phyloP scores from a whole-genome alignment of 2,329 filamentous ascomycete species.

The Fusarium concolor region DNA sequence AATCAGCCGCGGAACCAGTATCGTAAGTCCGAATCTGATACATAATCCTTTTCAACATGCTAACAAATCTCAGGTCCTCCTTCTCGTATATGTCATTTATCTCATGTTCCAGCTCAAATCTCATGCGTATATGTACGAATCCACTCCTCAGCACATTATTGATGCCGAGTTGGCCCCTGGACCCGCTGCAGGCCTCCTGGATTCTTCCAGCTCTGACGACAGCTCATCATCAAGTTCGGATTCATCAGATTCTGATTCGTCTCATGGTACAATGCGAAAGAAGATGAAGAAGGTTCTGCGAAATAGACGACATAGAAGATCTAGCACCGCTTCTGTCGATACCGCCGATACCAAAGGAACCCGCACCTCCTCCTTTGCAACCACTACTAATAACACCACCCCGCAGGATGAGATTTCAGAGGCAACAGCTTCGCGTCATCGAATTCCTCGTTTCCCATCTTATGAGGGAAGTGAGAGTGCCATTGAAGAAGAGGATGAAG shows the following conservation, averaged over 20 bases:
- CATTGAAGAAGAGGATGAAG: constrained; percentile 59
- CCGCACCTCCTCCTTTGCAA: constrained; percentile 58
- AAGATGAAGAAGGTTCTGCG: constrained; percentile 81
- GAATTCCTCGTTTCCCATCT: constrained; percentile 53
- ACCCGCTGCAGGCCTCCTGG: constrained; percentile 83
- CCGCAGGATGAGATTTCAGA: constrained; percentile 56
- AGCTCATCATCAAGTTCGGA: constrained; percentile 73
- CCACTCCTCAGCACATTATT: constrained; percentile 90
- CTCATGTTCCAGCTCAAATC: constrained; percentile 92
- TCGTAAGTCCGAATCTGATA: constrained; percentile 63
- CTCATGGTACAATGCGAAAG: constrained; percentile 74
- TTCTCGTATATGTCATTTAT: constrained; percentile 83
- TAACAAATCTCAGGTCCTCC: constrained; percentile 27
- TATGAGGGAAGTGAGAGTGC: constrained; percentile 58
- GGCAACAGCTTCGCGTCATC: constrained; percentile 53
- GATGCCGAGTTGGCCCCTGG: constrained; percentile 92
- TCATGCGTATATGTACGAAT: constrained; percentile 91
- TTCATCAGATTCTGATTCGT: constrained; percentile 71
- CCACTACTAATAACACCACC: constrained; percentile 50
- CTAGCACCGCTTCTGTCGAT: constrained; percentile 77
- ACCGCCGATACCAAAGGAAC: constrained; percentile 53
- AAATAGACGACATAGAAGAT: constrained; percentile 78
- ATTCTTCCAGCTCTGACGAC: constrained; percentile 71
- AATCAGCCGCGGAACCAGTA: constrained; percentile 89
- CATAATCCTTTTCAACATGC: neutral